A percentile compares a stretch with the other conserved stretches of the same genome.
These are phyloP conservation scores for Fraxinus floribunda DNA, from an alignment of 305 asterid species.

Conservation along the genomic window DNA sequence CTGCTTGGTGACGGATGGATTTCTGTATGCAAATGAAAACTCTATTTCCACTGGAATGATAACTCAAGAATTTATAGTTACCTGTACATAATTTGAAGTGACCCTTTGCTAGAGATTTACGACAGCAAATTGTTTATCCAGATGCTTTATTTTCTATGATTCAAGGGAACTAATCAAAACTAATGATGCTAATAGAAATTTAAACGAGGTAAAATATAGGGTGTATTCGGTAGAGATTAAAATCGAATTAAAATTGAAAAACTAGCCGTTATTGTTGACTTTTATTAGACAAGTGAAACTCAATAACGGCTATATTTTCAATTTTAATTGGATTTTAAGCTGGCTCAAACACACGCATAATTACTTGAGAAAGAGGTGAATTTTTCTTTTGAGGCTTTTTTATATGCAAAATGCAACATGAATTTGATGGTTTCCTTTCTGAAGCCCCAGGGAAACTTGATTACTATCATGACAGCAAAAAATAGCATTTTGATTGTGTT, in stretches of 20 bases:
- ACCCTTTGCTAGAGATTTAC: constrained; percentile 17
- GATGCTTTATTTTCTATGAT: not conserved
- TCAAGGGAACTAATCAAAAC: not conserved
- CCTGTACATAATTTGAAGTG: constrained; percentile 14
- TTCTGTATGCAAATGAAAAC: not conserved
- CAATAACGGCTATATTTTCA: no score
- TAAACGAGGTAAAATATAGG: not conserved
- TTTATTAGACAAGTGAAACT: no score
- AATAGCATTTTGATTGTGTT: not conserved
- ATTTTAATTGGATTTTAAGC: no score
- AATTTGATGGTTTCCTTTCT: not conserved
- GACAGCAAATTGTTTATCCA: constrained; percentile 19
- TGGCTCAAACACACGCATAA: not conserved
- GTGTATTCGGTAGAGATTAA: no score
- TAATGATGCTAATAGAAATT: not conserved
- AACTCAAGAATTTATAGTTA: not conserved
- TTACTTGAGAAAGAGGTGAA: not conserved
- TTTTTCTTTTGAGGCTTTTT: not conserved
- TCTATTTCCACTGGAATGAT: not conserved
- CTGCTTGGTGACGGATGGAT: not conserved
- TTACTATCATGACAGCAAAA: not conserved
- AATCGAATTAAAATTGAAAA: no score
- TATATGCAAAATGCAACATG: not conserved
- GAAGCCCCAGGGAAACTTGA: not conserved
- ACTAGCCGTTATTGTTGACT: no score